Percentiles rank a stretch among this genome's conserved stretches.
Evolutionary conservation across 1,284 basidiomycete species (phyloP).

Genomic region (Stygiomarasmius scandens): DNA sequence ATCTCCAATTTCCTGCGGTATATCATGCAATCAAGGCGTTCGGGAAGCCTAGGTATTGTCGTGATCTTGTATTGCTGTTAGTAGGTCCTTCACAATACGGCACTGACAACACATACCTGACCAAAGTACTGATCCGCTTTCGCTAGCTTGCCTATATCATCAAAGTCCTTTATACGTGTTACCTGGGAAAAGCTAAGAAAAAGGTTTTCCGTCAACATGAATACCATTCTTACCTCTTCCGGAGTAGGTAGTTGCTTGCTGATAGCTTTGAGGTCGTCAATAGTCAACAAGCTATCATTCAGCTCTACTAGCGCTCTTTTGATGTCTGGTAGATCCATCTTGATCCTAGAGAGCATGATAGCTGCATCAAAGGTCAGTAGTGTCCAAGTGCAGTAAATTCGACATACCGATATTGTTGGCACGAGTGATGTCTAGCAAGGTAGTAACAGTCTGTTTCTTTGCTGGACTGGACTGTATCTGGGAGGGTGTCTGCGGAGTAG

Average conservation of each 20-base stretch:
- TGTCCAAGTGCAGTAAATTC: background rate
- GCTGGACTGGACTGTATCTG: constrained; percentile 40
- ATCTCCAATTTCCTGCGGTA: constrained; percentile 82
- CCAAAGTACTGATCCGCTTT: constrained; percentile 87
- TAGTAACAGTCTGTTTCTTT: constrained; percentile 67
- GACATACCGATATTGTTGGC: constrained; percentile 80
- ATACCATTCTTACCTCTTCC: constrained; percentile 63
- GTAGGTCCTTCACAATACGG: background rate
- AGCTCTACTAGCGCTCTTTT: constrained; percentile 68
- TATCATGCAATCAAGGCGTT: constrained; percentile 80
- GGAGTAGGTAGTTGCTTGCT: constrained; percentile 72
- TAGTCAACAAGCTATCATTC: constrained; percentile 65
- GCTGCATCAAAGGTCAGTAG: constrained; percentile 39
- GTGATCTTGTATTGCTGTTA: constrained; percentile 61
- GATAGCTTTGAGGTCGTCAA: constrained; percentile 77
- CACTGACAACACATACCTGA: constrained; percentile 49
- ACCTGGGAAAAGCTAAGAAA: constrained; percentile 41
- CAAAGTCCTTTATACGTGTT: constrained; percentile 65
- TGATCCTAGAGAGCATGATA: constrained; percentile 82
- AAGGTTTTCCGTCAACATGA: background rate
- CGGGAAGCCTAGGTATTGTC: constrained; percentile 72
- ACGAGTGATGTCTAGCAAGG: constrained; percentile 78
- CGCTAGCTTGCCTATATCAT: constrained; percentile 69
- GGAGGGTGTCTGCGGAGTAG: constrained; percentile 42
- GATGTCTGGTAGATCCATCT: constrained; percentile 65